These are phyloP conservation scores for Filobasidium floriforme DNA, from an alignment of 768 basidiomycete genomes.

Conservation along the genomic window DNA sequence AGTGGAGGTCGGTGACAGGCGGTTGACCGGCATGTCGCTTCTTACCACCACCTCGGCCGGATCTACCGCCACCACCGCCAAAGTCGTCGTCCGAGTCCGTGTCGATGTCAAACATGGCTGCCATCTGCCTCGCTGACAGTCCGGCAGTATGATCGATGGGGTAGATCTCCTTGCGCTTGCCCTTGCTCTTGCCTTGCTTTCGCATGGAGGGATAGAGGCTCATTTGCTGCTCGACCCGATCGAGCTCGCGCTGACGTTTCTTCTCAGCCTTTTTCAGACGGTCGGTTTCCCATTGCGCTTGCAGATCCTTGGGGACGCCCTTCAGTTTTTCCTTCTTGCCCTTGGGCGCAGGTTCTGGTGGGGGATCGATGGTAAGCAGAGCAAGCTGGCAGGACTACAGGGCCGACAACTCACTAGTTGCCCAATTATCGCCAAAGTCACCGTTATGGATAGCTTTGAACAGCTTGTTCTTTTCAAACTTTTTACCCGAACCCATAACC, in stretches of 20 bases:
- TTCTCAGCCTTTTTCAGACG: conserved; percentile 71
- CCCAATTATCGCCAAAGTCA: conserved; percentile 42
- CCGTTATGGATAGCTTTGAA: conserved; percentile 61
- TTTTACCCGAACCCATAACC: conserved; percentile 45
- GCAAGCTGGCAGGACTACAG: conserved; percentile 9
- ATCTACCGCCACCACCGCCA: conserved; percentile 14
- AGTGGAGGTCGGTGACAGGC: conserved; percentile 22
- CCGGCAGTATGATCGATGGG: conserved; percentile 37
- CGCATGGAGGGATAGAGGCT: conserved; percentile 54
- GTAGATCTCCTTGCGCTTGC: conserved; percentile 49
- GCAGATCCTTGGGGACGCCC: conserved; percentile 54
- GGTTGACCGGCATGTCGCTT: conserved; percentile 17
- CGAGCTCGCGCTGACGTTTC: conserved; percentile 59
- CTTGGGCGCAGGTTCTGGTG: conserved; percentile 31
- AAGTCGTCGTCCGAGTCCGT: conserved; percentile 27
- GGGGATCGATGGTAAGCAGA: conserved; percentile 6
- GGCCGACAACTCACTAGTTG: conserved; percentile 12
- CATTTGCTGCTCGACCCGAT: conserved; percentile 54
- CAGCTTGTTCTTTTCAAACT: conserved; percentile 53
- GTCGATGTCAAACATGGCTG: conserved; percentile 63
- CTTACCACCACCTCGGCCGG: conserved; percentile 12
- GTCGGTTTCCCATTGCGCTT: conserved; percentile 69
- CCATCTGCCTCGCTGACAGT: conserved; percentile 45
- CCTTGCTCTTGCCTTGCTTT: conserved; percentile 49
- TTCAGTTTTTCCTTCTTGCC: conserved; percentile 50